Conservation (phyloP, 2,329 filamentous ascomycete species). For the Aspergillus intermedius region DNA sequence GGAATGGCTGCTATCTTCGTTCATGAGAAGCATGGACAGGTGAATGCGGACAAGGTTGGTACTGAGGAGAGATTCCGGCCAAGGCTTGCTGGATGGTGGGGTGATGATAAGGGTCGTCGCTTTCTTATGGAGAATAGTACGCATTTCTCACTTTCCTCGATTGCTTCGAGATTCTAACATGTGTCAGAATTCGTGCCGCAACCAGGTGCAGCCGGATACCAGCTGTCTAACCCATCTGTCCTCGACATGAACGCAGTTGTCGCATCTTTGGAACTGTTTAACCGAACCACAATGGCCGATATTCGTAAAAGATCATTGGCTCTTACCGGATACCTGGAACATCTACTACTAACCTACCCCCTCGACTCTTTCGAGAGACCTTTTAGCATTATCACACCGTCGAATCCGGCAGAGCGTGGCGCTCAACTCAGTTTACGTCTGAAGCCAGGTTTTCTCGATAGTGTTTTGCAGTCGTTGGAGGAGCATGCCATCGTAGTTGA, state of each 20-base stretch:
- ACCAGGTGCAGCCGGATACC: slow-evolving; percentile 70
- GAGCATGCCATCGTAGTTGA: slow-evolving; percentile 69
- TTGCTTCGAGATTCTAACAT: slow-evolving; percentile 5
- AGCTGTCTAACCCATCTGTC: slow-evolving; percentile 77
- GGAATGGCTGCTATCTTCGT: slow-evolving; percentile 75
- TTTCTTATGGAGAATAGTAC: slow-evolving; percentile 73
- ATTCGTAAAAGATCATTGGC: slow-evolving; percentile 65
- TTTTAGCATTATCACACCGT: slow-evolving; percentile 63
- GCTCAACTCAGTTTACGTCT: slow-evolving; percentile 73
- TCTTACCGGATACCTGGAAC: slow-evolving; percentile 70
- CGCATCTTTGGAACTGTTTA: slow-evolving; percentile 68
- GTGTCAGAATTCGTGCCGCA: slow-evolving; percentile 61
- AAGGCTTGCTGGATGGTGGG: slow-evolving; percentile 80
- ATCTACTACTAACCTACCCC: slow-evolving; percentile 48
- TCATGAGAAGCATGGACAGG: slow-evolving; percentile 62
- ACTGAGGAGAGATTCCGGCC: slow-evolving; percentile 51
- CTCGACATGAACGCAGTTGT: slow-evolving; percentile 70
- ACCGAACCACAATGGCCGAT: slow-evolving; percentile 60
- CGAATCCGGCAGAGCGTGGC: slow-evolving; percentile 61
- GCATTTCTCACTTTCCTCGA: not conserved
- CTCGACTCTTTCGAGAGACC: slow-evolving; percentile 29
- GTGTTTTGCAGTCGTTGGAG: slow-evolving; percentile 57
- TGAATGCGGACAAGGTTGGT: slow-evolving; percentile 29
- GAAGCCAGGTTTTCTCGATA: slow-evolving; percentile 62
- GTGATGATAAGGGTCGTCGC: slow-evolving; percentile 65